phyloP scores from a whole-genome alignment of 2,329 filamentous ascomycete species.

The Westerdykella sp. region DNA sequence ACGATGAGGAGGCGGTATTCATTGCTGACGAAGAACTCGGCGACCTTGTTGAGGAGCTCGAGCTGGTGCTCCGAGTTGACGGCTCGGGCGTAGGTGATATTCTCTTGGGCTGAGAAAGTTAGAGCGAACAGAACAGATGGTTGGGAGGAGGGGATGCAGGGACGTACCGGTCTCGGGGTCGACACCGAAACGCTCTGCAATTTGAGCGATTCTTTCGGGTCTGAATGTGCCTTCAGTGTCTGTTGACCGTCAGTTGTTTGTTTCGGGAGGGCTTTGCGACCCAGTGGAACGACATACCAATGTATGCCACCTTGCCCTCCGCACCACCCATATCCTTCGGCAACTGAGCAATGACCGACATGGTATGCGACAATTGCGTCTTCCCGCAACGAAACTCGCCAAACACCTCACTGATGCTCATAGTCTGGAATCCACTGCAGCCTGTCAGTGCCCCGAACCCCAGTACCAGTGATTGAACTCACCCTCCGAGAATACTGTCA shows the following conservation, averaged over 20 bases:
- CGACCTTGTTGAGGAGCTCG: slow-evolving; percentile 56
- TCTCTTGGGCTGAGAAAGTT: slow-evolving; percentile 54
- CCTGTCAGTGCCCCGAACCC: slow-evolving; percentile 8
- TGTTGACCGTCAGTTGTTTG: slow-evolving; percentile 39
- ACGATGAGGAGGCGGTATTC: slow-evolving; percentile 62
- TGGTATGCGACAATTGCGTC: slow-evolving; percentile 63
- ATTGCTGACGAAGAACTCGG: slow-evolving; percentile 55
- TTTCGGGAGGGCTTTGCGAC: background rate
- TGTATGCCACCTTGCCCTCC: slow-evolving; percentile 63
- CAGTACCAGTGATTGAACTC: slow-evolving; percentile 5
- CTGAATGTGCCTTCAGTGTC: slow-evolving; percentile 49
- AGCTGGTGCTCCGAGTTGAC: slow-evolving; percentile 62
- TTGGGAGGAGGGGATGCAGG: background rate
- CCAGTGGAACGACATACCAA: slow-evolving; percentile 40
- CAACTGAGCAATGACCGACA: slow-evolving; percentile 58
- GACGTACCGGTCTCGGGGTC: slow-evolving; percentile 29
- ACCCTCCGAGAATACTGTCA: slow-evolving; percentile 59
- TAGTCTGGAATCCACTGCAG: slow-evolving; percentile 59
- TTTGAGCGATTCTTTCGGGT: slow-evolving; percentile 61
- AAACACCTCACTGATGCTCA: slow-evolving; percentile 62
- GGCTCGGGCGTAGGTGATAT: slow-evolving; percentile 60
- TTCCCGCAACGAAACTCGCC: slow-evolving; percentile 62
- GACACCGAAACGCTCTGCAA: slow-evolving; percentile 58
- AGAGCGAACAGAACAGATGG: slow-evolving; percentile 39
- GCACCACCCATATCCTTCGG: slow-evolving; percentile 58